Evolutionary conservation across 202 grass and related monocot species (phyloP).

Genomic region (Panicum virgatum): DNA sequence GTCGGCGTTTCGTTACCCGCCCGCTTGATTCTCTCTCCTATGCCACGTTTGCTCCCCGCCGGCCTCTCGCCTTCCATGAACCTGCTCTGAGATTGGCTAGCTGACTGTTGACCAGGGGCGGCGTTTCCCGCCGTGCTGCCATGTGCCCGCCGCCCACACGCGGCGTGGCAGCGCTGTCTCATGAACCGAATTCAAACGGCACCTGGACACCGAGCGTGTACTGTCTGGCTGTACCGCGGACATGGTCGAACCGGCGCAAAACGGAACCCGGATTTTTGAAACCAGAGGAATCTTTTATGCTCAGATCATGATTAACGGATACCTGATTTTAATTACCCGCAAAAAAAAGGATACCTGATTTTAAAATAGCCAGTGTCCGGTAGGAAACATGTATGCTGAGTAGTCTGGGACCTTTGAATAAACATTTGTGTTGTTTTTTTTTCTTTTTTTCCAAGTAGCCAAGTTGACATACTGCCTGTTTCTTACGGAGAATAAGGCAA

Average conservation of each 20-base stretch:
- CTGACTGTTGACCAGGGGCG: background rate
- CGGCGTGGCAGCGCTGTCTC: background rate
- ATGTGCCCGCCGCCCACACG: background rate
- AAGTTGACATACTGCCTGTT: background rate
- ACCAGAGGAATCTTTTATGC: constrained; percentile 36
- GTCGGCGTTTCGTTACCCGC: no score
- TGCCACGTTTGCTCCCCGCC: no score
- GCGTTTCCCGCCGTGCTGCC: background rate
- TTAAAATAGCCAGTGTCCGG: background rate
- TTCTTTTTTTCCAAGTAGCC: background rate
- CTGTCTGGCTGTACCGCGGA: background rate
- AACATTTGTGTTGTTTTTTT: background rate
- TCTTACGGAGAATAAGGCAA: background rate
- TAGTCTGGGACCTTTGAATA: background rate
- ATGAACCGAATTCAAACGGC: background rate
- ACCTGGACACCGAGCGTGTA: background rate
- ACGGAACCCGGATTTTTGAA: constrained; percentile 25
- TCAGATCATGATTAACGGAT: constrained; percentile 7
- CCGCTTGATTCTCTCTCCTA: no score
- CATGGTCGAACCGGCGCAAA: background rate
- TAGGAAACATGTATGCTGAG: background rate
- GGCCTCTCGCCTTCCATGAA: no score
- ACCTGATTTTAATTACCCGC: background rate
- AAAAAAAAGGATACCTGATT: background rate
- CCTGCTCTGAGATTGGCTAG: no score